Base-by-base conservation (phyloP, 2,329 filamentous ascomycete species). In the Didymella arachidicola region DNA sequence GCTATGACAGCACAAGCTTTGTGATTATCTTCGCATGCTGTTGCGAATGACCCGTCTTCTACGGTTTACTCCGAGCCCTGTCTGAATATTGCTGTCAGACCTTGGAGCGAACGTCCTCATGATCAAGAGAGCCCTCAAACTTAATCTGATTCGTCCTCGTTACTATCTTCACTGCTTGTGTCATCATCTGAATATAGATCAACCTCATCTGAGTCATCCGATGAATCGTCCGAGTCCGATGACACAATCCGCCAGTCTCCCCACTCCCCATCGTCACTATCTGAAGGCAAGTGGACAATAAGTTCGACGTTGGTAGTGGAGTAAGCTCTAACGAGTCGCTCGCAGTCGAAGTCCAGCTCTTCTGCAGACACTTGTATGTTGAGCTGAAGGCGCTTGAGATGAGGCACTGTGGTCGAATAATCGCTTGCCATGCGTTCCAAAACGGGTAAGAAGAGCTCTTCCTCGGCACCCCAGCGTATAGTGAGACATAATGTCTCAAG, bases 341-440 rank as follows among this genome's bases (percentile, higher is more conserved):
- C 43, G 57, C 62, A 65, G 29, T 69, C 55, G n/a, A 63, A 64
- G 2, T 25, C 52, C 19, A 60, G 43, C 14, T 46, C 56, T 29
- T 45, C 42, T 10, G 38, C 38, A 7, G 41, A 45, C 7, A 47
- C n/a, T 14, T 57, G 45, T 16, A 46, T 26, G 18, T 55, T 52
- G 7, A 66, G 54, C 2, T 51, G 59, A 19, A 70, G 38, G 19
- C 52, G 39, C 16, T 51, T 50, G 11, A 69, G 42, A 2, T 16
- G 39, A 25, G 65, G 64, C 8, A 61, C 41, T 16, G 60, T 16
- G 4, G 53, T 39, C 4, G 26, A 30, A 30, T 49, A 63, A 2
- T 57, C 46, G 19, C 19, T 46, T 2, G 60, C 59, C 57, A 70
- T 44, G 14, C 65, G 54, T 38, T 63, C 59, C 19, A 71, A 30